Evolutionary conservation across 495 filamentous ascomycete species (phyloP).

Genomic region (Xylaria sp.): DNA sequence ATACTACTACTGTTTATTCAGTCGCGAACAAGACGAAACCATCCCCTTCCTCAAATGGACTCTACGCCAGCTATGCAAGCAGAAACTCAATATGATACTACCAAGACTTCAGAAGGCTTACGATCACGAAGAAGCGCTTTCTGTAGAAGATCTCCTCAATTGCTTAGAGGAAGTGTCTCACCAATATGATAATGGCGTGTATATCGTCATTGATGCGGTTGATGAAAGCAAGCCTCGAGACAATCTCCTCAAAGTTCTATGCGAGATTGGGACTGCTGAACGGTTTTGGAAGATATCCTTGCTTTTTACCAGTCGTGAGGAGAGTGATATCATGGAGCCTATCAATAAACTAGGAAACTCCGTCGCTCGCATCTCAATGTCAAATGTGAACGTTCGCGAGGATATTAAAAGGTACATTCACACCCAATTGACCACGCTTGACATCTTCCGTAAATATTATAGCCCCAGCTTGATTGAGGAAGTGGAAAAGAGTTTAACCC

Average conservation of each 20-base stretch:
- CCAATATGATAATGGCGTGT: constrained; percentile 27
- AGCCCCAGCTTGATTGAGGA: constrained; percentile 31
- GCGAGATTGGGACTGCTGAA: constrained; percentile 36
- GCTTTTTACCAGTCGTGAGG: constrained; percentile 50
- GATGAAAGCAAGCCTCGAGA: constrained; percentile 41
- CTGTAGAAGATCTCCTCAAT: constrained; percentile 14
- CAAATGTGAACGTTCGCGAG: constrained; percentile 39
- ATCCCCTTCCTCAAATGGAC: constrained; percentile 39
- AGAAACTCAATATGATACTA: constrained; percentile 30
- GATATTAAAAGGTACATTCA: constrained; percentile 47
- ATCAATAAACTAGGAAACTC: constrained; percentile 31
- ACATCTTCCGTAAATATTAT: constrained; percentile 35
- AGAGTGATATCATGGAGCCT: constrained; percentile 44
- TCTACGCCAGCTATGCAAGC: constrained; percentile 42
- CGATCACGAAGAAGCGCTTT: constrained; percentile 16
- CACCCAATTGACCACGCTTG: constrained; percentile 28
- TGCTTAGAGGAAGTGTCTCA: constrained; percentile 23
- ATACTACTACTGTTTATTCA: constrained; percentile 52
- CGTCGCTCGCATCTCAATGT: constrained; percentile 42
- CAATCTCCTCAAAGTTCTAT: constrained; percentile 33
- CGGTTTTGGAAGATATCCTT: constrained; percentile 47
- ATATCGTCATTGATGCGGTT: constrained; percentile 44
- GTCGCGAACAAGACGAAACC: constrained; percentile 44
- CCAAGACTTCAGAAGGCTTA: constrained; percentile 23
- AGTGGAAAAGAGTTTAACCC: constrained; percentile 38